Evolutionary conservation across 1,139 yeast genomes (phyloP), one percentile per base, ranked within the genome.

Genomic region (Yamadazyma membranifaciens): DNA sequence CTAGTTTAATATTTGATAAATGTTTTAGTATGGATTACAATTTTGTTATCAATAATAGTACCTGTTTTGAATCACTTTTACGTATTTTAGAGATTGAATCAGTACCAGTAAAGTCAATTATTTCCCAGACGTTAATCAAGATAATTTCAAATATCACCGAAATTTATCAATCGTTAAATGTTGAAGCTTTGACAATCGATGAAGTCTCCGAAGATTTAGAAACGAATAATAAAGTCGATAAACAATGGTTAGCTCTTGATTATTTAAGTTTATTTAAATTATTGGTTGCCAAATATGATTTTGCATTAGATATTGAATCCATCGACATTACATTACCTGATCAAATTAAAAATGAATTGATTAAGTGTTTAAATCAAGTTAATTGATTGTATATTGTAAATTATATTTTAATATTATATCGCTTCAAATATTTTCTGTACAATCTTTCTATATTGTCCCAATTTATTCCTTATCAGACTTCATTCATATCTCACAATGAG

Each of bases 1-100:
- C 78, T 3, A 60, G 59, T 30, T 59, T 69, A 33, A 62, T 79
- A 41, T 55, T 78, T 26, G 60, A 66, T 32, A 73, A 71, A 48
- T 63, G 76, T 9, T 72, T 82, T 42, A 57, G 58, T 14, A 44
- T 60, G 43, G 54, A 60, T 20, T 44, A 55, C 37, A 67, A 69
- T 49, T 59, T 69, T 34, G 59, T 71, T 14, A 60, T 74, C 34
- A 68, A 60, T 43, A 72, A 72, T 45, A 73, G 72, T 12, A 67
- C 75, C 14, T 69, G 77, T 48, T 69, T 69, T 67, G 79, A 74
- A 47, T 65, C 73, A 1, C 56, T 73, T 38, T 62, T 67, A 44
- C 52, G 78, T 38, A 56, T 71, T 1, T 12, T 14, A 6, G 27
- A 22, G 4, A 10, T 15, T 27, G 39, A 37, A 11, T n/a, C 32